A percentile compares a stretch with the other conserved stretches of the same genome.
Conservation (phyloP, 73 alveolate genomes). For the Paramecium tetraurelia region DNA sequence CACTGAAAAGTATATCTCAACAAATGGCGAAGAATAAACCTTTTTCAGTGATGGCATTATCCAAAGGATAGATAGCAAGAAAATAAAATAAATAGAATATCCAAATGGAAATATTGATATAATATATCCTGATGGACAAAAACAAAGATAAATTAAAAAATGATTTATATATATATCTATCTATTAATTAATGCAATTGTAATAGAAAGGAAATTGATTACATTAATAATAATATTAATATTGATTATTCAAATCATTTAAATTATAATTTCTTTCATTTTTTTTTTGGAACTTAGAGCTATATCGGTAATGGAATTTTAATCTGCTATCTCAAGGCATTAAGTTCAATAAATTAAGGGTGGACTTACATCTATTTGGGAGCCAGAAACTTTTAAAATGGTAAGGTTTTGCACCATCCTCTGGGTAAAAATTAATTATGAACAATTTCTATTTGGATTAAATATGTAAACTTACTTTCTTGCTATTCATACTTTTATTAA, state of each 20-base stretch:
- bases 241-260: background rate
- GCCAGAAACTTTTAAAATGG: background rate
- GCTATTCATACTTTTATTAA: background rate
- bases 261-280: background rate
- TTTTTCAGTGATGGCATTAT: slow-evolving; percentile 57
- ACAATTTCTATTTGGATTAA: background rate
- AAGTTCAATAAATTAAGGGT: slow-evolving; percentile 6
- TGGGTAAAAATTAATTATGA: slow-evolving; percentile 13
- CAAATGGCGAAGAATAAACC: slow-evolving; percentile 89
- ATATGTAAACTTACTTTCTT: background rate
- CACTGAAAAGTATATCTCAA: slow-evolving; percentile 79
- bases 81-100: slow-evolving; percentile 43
- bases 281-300: background rate
- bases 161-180: background rate
- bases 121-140: slow-evolving; percentile 40
- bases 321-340: background rate
- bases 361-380: background rate
- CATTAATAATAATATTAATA: background rate
- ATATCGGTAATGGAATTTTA: background rate
- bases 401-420: slow-evolving; percentile 18
- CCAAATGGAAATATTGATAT: slow-evolving; percentile 58
- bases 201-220: background rate
- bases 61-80: slow-evolving; percentile 42
- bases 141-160: background rate
- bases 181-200: background rate